Evolutionary conservation across 1,284 basidiomycete genomes (phyloP), one percentile per base, ranked within the genome.

Genomic region (Neolentinus lepideus): DNA sequence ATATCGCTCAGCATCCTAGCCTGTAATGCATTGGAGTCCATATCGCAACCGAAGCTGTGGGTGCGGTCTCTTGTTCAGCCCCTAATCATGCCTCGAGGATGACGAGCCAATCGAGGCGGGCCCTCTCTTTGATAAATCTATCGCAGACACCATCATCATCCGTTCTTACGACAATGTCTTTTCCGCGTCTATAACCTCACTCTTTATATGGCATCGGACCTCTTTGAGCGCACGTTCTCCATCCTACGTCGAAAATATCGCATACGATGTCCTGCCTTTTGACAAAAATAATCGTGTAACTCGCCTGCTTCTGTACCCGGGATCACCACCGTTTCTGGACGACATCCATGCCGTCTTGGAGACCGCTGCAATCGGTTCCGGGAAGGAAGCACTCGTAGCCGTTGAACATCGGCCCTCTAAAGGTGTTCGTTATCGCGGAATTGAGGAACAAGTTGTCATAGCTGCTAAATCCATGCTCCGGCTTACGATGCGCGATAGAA

Each of bases 141-240:
- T 26, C 8, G 51, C 51, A 36, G 51, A 52, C 33, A 16, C n/a
- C n/a, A n/a, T 52, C 29, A 35, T 52, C 51, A 33, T 52, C 9
- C 51, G 51, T 19, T 52, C 51, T 12, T 31, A 10, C 26, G 51
- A 52, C 51, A 52, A 52, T 16, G 29, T 52, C 29, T 26, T 29
- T 52, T 52, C 51, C 51, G 51, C 10, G 51, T 52, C 16, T 26
- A 52, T 26, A 31, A 29, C 33, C 3, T 52, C 51, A 52, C 33
- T 26, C 51, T 52, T 16, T 52, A 10, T 3, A 24, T 31, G 33
- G 51, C 29, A 31, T 52, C 51, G 6, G 22, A 24, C 33, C 3
- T 52, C 35, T 53, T 62, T 57, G 22, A n/a, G 12, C 19, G 12
- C 56, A 50, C 43, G 55, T 29, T 33, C 35, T 35, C 10, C 19